Evolutionary conservation across 1,139 yeast genomes (phyloP).

Genomic region (Maudiozyma humilis): DNA sequence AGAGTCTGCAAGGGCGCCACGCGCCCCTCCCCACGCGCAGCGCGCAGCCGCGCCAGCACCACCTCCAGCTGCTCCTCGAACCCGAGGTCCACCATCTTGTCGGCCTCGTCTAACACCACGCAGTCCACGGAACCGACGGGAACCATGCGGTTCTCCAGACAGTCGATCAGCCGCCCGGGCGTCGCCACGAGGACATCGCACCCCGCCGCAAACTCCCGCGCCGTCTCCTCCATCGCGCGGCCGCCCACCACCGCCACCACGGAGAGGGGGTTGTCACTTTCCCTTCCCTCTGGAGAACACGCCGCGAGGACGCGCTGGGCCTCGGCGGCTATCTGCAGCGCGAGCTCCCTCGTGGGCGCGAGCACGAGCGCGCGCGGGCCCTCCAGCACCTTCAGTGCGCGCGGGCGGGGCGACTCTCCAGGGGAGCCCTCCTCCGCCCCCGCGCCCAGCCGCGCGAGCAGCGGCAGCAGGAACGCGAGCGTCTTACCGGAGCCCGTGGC

Average conservation of each 20-base stretch:
- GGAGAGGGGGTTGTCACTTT: too few relatives aligned
- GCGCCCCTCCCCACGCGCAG: constrained; percentile 35
- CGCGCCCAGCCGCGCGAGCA: too few relatives aligned
- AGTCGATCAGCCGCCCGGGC: constrained; percentile 83
- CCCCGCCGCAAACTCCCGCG: constrained; percentile 51
- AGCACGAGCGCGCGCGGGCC: constrained; percentile 65
- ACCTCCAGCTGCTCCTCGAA: constrained; percentile 71
- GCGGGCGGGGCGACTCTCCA: too few relatives aligned
- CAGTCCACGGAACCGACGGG: constrained; percentile 56
- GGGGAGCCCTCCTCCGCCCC: too few relatives aligned
- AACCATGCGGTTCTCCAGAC: constrained; percentile 58
- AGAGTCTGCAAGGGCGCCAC: constrained; percentile 39
- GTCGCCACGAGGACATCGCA: constrained; percentile 86
- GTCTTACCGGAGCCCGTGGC: constrained; percentile 97
- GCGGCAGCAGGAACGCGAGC: constrained; percentile 71
- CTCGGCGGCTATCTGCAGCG: constrained; percentile 77
- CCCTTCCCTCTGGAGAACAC: too few relatives aligned
- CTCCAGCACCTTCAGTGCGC: constrained; percentile 35
- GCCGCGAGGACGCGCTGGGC: too few relatives aligned
- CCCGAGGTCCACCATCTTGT: constrained; percentile 90
- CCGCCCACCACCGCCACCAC: constrained; percentile 83
- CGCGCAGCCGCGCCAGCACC: constrained; percentile 36
- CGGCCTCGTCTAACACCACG: constrained; percentile 86
- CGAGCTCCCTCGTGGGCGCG: constrained; percentile 92
- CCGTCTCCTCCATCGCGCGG: constrained; percentile 70